Evolutionary conservation across 495 filamentous ascomycete species (phyloP), one percentile per base, ranked within the genome.

Genomic region (Cercophora samala): DNA sequence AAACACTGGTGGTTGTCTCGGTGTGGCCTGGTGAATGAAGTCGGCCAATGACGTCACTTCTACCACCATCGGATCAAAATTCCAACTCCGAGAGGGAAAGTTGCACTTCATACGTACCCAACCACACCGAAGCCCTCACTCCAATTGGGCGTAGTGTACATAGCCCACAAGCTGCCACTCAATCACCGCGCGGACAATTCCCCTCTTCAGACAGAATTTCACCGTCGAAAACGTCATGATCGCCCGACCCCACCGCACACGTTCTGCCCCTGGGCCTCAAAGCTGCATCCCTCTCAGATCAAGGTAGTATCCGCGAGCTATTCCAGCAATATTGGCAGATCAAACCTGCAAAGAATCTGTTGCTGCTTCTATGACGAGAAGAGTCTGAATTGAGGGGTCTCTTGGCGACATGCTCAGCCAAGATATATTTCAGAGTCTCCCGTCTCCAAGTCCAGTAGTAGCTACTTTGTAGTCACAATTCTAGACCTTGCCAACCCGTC

Each of bases 121-220:
- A 56, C 53, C 53, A 56, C 53, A 56, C 53, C 53, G n/a, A 56
- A 56, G 8, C n/a, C 22, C 53, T 9, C n/a, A 18, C 53, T 56
- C 53, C 5, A 56, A 56, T 19, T 18, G 52, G 52, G 29, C 29
- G 8, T 32, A 54, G n/a, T n/a, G n/a, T n/a, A n/a, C n/a, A n/a
- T n/a, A n/a, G n/a, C n/a, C n/a, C 52, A 54, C 15, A 3, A 54
- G 52, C 52, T 21, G 19, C n/a, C n/a, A n/a, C n/a, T n/a, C 26
- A 29, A 29, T 29, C 4, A 29, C 26, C 26, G 8, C 26, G 26
- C 26, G 26, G 8, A 29, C 4, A 56, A 56, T 21, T 29, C 4
- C 26, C 26, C 5, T 56, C 18, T 21, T 22, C 53, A 54, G 19
- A 21, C 53, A 56, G n/a, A 23, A 2, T 21, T 21, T 6, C 19